A percentile compares a stretch with the other conserved stretches of the same genome.
Conservation (phyloP, 2,329 filamentous ascomycete species). For the Xylariaceae sp. region DNA sequence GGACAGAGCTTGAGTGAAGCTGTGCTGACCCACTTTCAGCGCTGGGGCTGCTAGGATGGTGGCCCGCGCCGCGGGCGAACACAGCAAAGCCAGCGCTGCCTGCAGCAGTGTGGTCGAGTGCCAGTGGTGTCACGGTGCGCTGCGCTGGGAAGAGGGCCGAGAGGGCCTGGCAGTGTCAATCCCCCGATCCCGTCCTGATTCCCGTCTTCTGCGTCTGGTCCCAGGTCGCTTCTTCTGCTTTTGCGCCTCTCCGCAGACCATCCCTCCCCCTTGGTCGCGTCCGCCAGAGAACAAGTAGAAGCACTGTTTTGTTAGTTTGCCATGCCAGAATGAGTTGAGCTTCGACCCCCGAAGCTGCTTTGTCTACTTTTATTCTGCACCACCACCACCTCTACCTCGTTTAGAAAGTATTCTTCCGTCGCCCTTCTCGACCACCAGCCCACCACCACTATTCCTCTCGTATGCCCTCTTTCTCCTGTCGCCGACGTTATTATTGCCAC, state of each 20-base stretch:
- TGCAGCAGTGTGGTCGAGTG: too few species aligned
- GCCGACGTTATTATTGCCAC: conserved; percentile 1
- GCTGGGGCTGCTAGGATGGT: too few species aligned
- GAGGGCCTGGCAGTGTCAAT: conserved; percentile 12
- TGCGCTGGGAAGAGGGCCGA: conserved; percentile 12
- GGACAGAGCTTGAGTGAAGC: background rate
- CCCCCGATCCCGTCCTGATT: conserved; percentile 12
- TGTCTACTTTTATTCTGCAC: conserved; percentile 16
- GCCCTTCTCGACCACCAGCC: conserved; percentile 1
- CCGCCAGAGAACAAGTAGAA: conserved; percentile 16
- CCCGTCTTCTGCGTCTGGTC: conserved; percentile 5
- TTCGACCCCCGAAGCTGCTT: conserved; percentile 23
- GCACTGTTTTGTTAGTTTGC: conserved; percentile 17
- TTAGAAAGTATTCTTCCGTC: conserved; percentile 3
- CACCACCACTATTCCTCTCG: conserved; percentile 1
- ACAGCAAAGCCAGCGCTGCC: background rate
- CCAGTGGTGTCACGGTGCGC: conserved; percentile 1
- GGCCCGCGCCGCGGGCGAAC: background rate
- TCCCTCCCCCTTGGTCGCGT: conserved; percentile 17
- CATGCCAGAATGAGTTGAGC: conserved; percentile 30
- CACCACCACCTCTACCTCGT: conserved; percentile 20
- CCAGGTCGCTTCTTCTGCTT: conserved; percentile 15
- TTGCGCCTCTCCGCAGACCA: conserved; percentile 26
- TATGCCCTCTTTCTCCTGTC: background rate
- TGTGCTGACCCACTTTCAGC: background rate